phyloP scores from a whole-genome alignment of 129 eudicot genomes.

The Ambrosia trifida region DNA sequence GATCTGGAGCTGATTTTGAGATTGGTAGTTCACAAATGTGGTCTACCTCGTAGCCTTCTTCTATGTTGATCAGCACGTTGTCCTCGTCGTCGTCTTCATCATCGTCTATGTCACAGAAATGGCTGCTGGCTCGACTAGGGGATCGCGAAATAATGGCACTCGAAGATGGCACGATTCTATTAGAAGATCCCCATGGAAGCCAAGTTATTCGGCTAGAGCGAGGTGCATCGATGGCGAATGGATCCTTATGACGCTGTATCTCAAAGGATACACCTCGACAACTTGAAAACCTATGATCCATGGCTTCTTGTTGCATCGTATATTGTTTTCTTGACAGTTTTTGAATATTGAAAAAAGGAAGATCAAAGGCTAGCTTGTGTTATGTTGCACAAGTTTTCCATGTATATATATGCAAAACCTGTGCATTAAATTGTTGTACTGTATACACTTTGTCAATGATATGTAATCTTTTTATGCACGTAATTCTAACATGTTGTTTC shows the following conservation, averaged over 20 bases:
- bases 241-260: conserved; percentile 59
- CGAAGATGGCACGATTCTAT: conserved; percentile 42
- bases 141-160: conserved; percentile 31
- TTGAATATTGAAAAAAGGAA: not conserved
- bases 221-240: conserved; percentile 43
- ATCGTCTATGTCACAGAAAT: conserved; percentile 60
- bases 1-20: conserved; percentile 14
- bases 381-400: not conserved
- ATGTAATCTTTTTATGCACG: not conserved
- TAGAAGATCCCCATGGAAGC: conserved; percentile 54
- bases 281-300: conserved; percentile 57
- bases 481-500: not conserved
- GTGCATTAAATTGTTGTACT: conserved; percentile 19
- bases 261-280: conserved; percentile 76
- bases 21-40: conserved; percentile 5
- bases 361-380: conserved; percentile 16
- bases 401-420: conserved; percentile 11
- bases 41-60: conserved; percentile 43
- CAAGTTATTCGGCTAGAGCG: conserved; percentile 34
- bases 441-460: conserved; percentile 1
- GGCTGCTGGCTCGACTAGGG: conserved; percentile 58
- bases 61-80: conserved; percentile 35
- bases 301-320: conserved; percentile 34
- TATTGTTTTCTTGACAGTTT: not conserved
- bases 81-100: conserved; percentile 39